Base-by-base conservation (phyloP, 495 filamentous ascomycete genomes). In the Aspergillus asperescens region DNA sequence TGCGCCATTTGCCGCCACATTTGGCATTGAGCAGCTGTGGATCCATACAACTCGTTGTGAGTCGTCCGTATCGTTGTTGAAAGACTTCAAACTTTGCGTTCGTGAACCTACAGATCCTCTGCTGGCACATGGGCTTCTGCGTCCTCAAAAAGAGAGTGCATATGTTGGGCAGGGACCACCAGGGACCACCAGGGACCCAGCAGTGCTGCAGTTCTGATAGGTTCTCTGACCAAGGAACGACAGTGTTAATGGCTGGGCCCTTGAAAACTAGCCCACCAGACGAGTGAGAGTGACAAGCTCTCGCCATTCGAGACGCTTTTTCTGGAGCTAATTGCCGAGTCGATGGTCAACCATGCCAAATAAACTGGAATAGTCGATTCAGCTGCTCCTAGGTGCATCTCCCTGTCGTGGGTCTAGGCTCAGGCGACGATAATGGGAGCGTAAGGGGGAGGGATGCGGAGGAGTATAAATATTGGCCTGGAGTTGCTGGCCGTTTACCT, bases 1-100 rank as follows among this genome's bases (percentile, higher is more conserved):
- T 34, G 42, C 50, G 39, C 55, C 44, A 50, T 50, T 39, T 15
- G 8, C 45, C 39, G 55, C 55, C 50, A 58, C 55, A 46, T 40
- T 53, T 31, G 27, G 38, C 40, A 39, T 50, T 31, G 38, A 20
- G 34, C 27, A 7, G 40, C 31, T 25, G 29, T 38, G 45, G 45
- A 37, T 16, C 45, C 45, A 20, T 13, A 5, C 31, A 22, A 8
- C 27, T 24, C 28, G 44, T 18, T 47, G 9, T 47, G 44, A 47
- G 45, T 48, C 32, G 29, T 37, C 32, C 19, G 12, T 12, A 5
- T 25, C 9, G 18, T 9, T 32, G 43, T 7, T 46, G 12, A 34
- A 46, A 46, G 41, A 42, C 27, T 29, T 10, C 42, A 45, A 45
- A 31, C 24, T 12, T 6, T 46, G 7, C 28, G 16, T 32, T 25